Percentiles rank a stretch among this genome's conserved stretches.
These are phyloP conservation scores for Solanum neorickii DNA, from an alignment of 257 asterid genomes.

Conservation along the genomic window DNA sequence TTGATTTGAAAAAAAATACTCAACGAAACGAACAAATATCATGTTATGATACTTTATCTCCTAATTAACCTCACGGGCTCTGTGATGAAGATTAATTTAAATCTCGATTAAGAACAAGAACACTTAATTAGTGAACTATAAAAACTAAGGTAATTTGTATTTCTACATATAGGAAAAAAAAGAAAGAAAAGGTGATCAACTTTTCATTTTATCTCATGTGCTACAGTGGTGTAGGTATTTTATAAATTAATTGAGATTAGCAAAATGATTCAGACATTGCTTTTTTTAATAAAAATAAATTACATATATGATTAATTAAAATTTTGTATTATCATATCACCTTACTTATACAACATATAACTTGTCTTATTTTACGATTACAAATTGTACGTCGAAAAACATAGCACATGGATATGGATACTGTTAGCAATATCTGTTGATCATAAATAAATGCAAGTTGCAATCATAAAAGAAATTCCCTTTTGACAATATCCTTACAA, in stretches of 20 bases:
- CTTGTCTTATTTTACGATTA: neutral
- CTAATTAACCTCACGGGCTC: neutral
- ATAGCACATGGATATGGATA: neutral
- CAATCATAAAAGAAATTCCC: neutral
- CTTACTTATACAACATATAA: neutral
- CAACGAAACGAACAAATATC: accelerated
- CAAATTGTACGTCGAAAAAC: neutral
- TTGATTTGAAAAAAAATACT: neutral
- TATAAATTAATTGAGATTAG: neutral
- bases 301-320: neutral
- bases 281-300: neutral
- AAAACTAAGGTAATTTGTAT: neutral
- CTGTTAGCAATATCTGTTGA: neutral
- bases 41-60: neutral
- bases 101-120: neutral
- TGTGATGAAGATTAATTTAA: neutral
- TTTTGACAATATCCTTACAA: neutral
- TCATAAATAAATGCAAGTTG: neutral
- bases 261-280: neutral
- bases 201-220: neutral
- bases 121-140: neutral
- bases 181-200: neutral
- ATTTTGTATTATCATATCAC: neutral
- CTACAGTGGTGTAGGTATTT: no score
- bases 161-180: neutral